Conservation (phyloP, 768 basidiomycete genomes). For the Mycena capillaripes region DNA sequence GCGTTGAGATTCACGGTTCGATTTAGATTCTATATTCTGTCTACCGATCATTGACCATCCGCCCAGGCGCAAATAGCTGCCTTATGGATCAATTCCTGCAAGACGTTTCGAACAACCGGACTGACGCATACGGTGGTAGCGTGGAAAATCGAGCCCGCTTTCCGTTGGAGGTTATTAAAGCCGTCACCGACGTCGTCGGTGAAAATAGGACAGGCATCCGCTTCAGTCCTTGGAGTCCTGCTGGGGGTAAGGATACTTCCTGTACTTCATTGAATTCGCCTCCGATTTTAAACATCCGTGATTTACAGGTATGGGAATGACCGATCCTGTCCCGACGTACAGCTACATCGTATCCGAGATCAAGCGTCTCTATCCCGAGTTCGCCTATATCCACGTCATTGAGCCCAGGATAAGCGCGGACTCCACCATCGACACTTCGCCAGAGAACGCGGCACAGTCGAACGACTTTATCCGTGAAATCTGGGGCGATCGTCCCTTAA, state of each 20-base stretch:
- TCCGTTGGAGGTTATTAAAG: conserved; percentile 57
- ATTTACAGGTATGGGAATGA: conserved; percentile 46
- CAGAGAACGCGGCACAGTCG: conserved; percentile 31
- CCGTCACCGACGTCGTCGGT: conserved; percentile 57
- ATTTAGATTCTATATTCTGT: not conserved
- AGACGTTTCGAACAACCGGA: conserved; percentile 56
- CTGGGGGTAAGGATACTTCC: conserved; percentile 45
- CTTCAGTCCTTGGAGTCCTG: conserved; percentile 36
- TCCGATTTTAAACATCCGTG: too few species aligned
- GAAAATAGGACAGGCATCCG: conserved; percentile 56
- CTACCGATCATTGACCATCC: not conserved
- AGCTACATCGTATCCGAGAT: conserved; percentile 44
- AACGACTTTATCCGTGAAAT: conserved; percentile 47
- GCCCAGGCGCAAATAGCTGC: conserved; percentile 37
- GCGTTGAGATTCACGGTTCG: conserved; percentile 45
- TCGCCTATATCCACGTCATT: conserved; percentile 56
- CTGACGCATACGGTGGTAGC: conserved; percentile 66
- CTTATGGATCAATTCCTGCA: conserved; percentile 62
- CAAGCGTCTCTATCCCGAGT: conserved; percentile 41
- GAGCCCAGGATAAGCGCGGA: conserved; percentile 46
- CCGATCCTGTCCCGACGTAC: conserved; percentile 50
- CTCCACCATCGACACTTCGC: not conserved
- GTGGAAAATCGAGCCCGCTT: conserved; percentile 64
- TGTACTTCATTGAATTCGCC: too few species aligned
- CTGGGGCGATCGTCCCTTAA: conserved; percentile 47